Conservation (phyloP, 805 yeast genomes). For the Lipomyces starkeyi region DNA sequence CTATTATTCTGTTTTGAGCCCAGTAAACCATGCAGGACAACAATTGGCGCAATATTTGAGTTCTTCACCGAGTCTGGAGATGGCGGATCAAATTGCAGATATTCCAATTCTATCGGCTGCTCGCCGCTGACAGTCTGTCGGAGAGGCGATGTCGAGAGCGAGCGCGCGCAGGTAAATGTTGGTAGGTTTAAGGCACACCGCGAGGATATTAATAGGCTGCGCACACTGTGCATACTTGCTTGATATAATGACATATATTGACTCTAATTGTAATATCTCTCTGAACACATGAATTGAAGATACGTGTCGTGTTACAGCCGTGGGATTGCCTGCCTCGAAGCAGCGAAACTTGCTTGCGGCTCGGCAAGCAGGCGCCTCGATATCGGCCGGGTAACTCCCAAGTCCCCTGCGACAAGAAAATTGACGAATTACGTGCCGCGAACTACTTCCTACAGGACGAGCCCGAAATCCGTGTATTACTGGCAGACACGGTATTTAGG, state of each 20-base stretch:
- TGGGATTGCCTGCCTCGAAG: background rate
- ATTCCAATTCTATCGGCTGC: slow-evolving; percentile 41
- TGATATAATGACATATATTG: background rate
- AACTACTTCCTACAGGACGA: slow-evolving; percentile 6
- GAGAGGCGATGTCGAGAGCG: background rate
- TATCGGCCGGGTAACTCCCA: background rate
- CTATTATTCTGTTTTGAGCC: slow-evolving; percentile 85
- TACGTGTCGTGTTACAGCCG: too few species aligned
- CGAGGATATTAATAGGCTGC: background rate
- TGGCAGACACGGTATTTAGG: background rate
- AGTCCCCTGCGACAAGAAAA: background rate
- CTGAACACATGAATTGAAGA: too few species aligned
- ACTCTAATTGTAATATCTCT: background rate
- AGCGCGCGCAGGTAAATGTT: background rate
- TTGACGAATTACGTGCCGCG: background rate
- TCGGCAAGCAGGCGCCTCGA: background rate
- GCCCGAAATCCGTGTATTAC: slow-evolving; percentile 11
- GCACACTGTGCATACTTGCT: background rate
- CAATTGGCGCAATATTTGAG: slow-evolving; percentile 56
- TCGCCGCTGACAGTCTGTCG: background rate
- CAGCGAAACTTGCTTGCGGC: background rate
- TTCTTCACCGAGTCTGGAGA: slow-evolving; percentile 14
- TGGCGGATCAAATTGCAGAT: slow-evolving; percentile 54
- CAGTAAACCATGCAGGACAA: slow-evolving; percentile 87
- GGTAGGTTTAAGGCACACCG: background rate